Evolutionary conservation across 108 stramenopile genomes (phyloP).

Genomic region (Heterococcus sp.): DNA sequence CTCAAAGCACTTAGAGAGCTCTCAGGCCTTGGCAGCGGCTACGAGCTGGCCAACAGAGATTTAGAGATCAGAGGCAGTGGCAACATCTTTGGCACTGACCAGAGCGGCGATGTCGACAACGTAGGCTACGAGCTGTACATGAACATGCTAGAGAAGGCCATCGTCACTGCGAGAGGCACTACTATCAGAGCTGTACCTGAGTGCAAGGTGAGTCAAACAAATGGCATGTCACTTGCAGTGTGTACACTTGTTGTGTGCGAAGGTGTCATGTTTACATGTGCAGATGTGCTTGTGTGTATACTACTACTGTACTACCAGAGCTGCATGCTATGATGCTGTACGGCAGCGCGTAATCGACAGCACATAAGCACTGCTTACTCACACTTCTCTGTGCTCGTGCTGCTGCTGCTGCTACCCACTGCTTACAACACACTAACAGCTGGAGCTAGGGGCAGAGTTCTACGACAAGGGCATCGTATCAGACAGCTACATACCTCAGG

Average conservation of each 20-base stretch:
- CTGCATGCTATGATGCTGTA: too few relatives aligned
- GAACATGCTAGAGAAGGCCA: conserved; percentile 63
- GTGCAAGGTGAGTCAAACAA: conserved; percentile 30
- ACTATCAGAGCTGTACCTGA: conserved; percentile 6
- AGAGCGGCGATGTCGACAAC: conserved; percentile 76
- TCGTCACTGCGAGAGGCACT: conserved; percentile 15
- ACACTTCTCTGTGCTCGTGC: neutral
- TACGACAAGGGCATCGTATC: neutral
- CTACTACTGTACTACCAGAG: too few relatives aligned
- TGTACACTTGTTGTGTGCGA: too few relatives aligned
- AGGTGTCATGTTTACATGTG: too few relatives aligned
- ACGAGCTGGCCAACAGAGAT: conserved; percentile 86
- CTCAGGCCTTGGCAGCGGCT: conserved; percentile 74
- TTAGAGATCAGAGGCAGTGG: conserved; percentile 92
- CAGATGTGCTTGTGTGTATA: neutral
- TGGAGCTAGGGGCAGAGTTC: neutral
- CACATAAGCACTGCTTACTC: too few relatives aligned
- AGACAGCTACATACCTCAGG: neutral
- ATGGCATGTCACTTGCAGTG: too few relatives aligned
- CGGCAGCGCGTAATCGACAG: too few relatives aligned
- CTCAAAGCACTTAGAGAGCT: conserved; percentile 78
- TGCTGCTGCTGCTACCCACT: neutral
- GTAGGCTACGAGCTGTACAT: conserved; percentile 93
- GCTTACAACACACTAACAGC: neutral
- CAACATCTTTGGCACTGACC: conserved; percentile 79